These are phyloP conservation scores for Trichoderma sp. DNA, from an alignment of 2,329 filamentous ascomycete genomes.

Conservation along the genomic window DNA sequence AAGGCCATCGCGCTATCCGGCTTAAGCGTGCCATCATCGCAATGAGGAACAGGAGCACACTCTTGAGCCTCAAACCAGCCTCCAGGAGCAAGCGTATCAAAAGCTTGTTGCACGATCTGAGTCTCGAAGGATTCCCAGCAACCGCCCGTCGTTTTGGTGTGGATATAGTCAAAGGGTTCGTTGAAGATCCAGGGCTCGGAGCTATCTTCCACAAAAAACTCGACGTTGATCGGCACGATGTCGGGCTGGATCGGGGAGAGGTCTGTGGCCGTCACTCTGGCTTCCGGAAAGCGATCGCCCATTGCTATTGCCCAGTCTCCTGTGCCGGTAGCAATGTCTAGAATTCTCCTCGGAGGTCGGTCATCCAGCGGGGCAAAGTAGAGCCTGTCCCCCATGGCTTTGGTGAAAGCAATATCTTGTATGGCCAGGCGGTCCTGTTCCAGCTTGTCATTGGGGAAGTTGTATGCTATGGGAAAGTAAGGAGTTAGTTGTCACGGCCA, in stretches of 20 bases:
- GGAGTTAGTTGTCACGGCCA: constrained; percentile 21
- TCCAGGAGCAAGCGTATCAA: constrained; percentile 52
- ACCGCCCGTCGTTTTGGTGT: constrained; percentile 53
- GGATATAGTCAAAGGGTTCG: constrained; percentile 59
- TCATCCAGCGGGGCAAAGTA: constrained; percentile 49
- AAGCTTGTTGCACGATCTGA: constrained; percentile 56
- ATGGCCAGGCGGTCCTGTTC: constrained; percentile 48
- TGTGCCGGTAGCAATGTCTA: constrained; percentile 51
- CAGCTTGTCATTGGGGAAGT: constrained; percentile 49
- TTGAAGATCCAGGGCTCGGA: constrained; percentile 55
- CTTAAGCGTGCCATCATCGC: constrained; percentile 51
- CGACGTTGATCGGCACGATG: constrained; percentile 70
- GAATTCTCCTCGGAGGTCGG: constrained; percentile 42
- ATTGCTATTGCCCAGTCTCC: constrained; percentile 69
- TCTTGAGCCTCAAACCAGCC: constrained; percentile 61
- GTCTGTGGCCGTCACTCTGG: constrained; percentile 64
- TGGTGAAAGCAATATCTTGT: constrained; percentile 44
- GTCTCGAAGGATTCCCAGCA: constrained; percentile 53
- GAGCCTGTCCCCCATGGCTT: constrained; percentile 45
- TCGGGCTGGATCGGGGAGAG: constrained; percentile 68
- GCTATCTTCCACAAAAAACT: constrained; percentile 69
- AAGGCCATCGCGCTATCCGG: constrained; percentile 43
- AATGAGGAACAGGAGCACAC: constrained; percentile 42
- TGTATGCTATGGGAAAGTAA: constrained; percentile 43
- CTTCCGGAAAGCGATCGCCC: constrained; percentile 61